These are phyloP conservation scores for Rhodotorula toruloides DNA, from an alignment of 768 basidiomycete genomes.

Conservation along the genomic window DNA sequence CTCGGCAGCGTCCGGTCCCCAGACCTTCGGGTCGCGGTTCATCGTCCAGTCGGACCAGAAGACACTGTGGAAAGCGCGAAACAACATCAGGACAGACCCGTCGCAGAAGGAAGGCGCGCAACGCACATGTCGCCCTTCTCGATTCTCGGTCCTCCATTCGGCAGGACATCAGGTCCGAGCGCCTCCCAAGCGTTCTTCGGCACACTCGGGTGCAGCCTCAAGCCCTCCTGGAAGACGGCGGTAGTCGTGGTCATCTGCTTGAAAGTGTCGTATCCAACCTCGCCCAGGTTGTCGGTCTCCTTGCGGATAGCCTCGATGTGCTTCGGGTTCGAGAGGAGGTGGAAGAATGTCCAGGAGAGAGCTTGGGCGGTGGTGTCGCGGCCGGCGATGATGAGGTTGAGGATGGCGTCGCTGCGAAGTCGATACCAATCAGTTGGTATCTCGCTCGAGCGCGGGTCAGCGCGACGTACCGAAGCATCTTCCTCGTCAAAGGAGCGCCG, in stretches of 20 bases:
- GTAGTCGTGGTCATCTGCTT: slow-evolving; percentile 4
- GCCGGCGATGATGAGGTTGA: slow-evolving; percentile 35
- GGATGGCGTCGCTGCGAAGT: slow-evolving; percentile 18
- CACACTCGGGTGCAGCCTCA: slow-evolving; percentile 11
- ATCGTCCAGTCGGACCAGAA: slow-evolving; percentile 27
- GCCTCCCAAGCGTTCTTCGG: slow-evolving; percentile 31
- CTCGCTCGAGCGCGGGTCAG: too few species aligned
- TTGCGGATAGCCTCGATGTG: slow-evolving; percentile 2
- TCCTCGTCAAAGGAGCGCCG: slow-evolving; percentile 13
- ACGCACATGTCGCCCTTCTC: slow-evolving; percentile 8
- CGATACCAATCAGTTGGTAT: too few species aligned
- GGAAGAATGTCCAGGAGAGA: slow-evolving; percentile 25
- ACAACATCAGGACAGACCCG: too few species aligned
- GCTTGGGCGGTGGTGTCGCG: slow-evolving; percentile 35
- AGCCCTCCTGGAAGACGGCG: slow-evolving; percentile 19
- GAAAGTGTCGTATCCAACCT: slow-evolving; percentile 18
- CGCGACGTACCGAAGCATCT: slow-evolving; percentile 13
- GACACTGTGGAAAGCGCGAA: not conserved
- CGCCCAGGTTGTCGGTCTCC: slow-evolving; percentile 11
- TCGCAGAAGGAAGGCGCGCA: not conserved
- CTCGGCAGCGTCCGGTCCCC: slow-evolving; percentile 19
- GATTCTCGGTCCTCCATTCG: slow-evolving; percentile 7
- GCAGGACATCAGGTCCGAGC: slow-evolving; percentile 9
- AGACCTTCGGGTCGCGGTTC: slow-evolving; percentile 11
- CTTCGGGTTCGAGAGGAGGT: slow-evolving; percentile 10